Evolutionary conservation across 1,139 yeast species (phyloP).

Genomic region (Yamadazyma buinensis): DNA sequence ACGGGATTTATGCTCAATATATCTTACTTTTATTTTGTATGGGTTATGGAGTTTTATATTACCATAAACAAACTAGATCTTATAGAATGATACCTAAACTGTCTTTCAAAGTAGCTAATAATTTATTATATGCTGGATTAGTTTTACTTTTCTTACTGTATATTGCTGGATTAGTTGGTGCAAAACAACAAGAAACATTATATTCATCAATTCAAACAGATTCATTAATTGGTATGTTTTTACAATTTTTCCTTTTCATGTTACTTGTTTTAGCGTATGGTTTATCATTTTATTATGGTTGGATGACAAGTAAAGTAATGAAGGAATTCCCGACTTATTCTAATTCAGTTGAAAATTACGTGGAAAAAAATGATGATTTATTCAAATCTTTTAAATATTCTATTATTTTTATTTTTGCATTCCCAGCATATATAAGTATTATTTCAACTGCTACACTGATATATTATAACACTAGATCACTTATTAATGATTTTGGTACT

Average conservation of each 20-base stretch:
- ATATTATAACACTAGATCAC: not conserved
- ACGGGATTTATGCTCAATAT: conserved; percentile 9
- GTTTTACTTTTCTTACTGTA: not conserved
- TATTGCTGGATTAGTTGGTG: not conserved
- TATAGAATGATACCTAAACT: conserved; percentile 25
- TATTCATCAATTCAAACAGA: not conserved
- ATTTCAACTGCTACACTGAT: not conserved
- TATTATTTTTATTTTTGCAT: conserved; percentile 24
- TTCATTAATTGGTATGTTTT: conserved; percentile 2
- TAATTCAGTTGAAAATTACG: conserved; percentile 15
- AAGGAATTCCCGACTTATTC: conserved; percentile 29
- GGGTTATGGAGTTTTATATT: conserved; percentile 40
- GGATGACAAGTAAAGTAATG: conserved; percentile 27
- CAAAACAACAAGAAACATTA: not conserved
- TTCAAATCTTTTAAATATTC: conserved; percentile 27
- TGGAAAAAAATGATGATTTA: conserved; percentile 19
- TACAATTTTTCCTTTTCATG: not conserved
- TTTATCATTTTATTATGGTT: conserved; percentile 20
- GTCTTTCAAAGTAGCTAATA: conserved; percentile 16
- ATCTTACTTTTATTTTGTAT: conserved; percentile 29
- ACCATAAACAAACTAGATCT: conserved; percentile 23
- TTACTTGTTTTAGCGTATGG: conserved; percentile 11
- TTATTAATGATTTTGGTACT: not conserved
- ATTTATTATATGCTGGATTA: not conserved
- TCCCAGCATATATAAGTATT: conserved; percentile 20